A percentile compares a stretch with the other conserved stretches of the same genome.
These are phyloP conservation scores for Apiotrichum gamsii DNA, from an alignment of 1,284 basidiomycete species.

Conservation along the genomic window DNA sequence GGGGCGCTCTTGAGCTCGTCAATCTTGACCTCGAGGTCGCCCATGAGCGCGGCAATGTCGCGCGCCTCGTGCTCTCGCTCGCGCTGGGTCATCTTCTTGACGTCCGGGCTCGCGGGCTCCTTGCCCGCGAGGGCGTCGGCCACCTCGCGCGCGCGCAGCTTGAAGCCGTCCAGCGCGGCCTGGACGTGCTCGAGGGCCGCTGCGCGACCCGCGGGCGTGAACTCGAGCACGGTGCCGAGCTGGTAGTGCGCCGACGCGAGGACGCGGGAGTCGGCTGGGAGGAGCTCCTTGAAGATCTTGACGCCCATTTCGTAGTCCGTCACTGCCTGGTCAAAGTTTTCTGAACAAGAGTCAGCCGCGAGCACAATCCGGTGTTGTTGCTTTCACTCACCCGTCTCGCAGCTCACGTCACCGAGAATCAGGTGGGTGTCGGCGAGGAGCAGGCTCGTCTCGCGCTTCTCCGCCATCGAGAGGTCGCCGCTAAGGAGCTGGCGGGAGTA, in stretches of 20 bases:
- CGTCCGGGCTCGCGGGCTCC: slow-evolving; percentile 32
- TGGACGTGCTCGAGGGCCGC: slow-evolving; percentile 73
- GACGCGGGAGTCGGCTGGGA: slow-evolving; percentile 72
- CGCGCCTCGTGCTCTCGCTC: slow-evolving; percentile 70
- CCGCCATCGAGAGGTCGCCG: slow-evolving; percentile 8
- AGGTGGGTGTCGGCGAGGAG: slow-evolving; percentile 80
- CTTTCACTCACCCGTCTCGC: slow-evolving; percentile 69
- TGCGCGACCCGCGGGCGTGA: slow-evolving; percentile 63
- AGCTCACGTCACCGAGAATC: slow-evolving; percentile 74
- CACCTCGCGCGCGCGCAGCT: slow-evolving; percentile 61
- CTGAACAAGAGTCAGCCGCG: slow-evolving; percentile 49
- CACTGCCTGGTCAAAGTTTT: slow-evolving; percentile 87
- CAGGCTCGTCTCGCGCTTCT: slow-evolving; percentile 50
- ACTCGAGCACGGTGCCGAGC: slow-evolving; percentile 78
- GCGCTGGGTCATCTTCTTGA: slow-evolving; percentile 53
- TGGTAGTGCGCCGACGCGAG: slow-evolving; percentile 86
- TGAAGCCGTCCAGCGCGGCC: slow-evolving; percentile 67
- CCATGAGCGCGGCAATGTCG: slow-evolving; percentile 66
- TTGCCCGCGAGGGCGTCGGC: slow-evolving; percentile 45
- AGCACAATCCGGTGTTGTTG: too few species aligned
- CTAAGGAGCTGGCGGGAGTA: slow-evolving; percentile 58
- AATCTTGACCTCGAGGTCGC: slow-evolving; percentile 77
- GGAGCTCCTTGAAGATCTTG: slow-evolving; percentile 60
- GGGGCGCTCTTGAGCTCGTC: slow-evolving; percentile 79
- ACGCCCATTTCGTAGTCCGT: slow-evolving; percentile 71